Evolutionary conservation across 371 early-diverging fungal genomes (phyloP).

Genomic region (Mucor racemosus): DNA sequence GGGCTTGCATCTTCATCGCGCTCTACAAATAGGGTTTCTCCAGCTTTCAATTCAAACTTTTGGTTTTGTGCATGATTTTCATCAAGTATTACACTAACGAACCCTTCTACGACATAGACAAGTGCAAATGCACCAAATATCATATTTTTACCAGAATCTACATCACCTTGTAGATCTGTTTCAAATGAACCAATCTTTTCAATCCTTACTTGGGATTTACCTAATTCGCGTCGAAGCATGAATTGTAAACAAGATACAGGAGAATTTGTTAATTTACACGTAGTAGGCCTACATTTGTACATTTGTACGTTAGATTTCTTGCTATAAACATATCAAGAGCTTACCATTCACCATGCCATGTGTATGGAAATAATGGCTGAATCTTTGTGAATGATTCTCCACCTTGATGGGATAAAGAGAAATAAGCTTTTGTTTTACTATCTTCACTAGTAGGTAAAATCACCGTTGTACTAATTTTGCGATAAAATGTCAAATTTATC

Average conservation of each 20-base stretch:
- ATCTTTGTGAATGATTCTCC: slow-evolving; percentile 44
- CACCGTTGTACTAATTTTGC: slow-evolving; percentile 22
- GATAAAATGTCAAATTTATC: not conserved
- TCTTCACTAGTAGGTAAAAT: slow-evolving; percentile 21
- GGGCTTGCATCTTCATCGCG: slow-evolving; percentile 62
- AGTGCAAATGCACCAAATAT: slow-evolving; percentile 57
- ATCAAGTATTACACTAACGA: slow-evolving; percentile 44
- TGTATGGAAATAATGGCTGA: slow-evolving; percentile 59
- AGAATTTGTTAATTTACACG: slow-evolving; percentile 46
- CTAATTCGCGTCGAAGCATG: slow-evolving; percentile 44
- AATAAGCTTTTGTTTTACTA: slow-evolving; percentile 20
- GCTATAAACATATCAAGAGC: not conserved
- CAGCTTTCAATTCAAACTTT: slow-evolving; percentile 32
- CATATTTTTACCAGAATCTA: slow-evolving; percentile 45
- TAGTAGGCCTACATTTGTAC: slow-evolving; percentile 27
- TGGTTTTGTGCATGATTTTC: slow-evolving; percentile 28
- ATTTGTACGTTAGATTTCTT: not conserved
- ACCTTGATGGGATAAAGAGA: slow-evolving; percentile 55
- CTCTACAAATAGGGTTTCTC: slow-evolving; percentile 60
- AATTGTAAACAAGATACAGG: slow-evolving; percentile 54
- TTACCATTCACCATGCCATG: slow-evolving; percentile 60
- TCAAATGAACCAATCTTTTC: slow-evolving; percentile 31
- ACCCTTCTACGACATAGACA: slow-evolving; percentile 61
- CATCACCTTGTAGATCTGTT: slow-evolving; percentile 26
- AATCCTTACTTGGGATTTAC: slow-evolving; percentile 26